phyloP scores from a whole-genome alignment of 192 early-diverging fungal genomes.

The Diversispora eburnea region DNA sequence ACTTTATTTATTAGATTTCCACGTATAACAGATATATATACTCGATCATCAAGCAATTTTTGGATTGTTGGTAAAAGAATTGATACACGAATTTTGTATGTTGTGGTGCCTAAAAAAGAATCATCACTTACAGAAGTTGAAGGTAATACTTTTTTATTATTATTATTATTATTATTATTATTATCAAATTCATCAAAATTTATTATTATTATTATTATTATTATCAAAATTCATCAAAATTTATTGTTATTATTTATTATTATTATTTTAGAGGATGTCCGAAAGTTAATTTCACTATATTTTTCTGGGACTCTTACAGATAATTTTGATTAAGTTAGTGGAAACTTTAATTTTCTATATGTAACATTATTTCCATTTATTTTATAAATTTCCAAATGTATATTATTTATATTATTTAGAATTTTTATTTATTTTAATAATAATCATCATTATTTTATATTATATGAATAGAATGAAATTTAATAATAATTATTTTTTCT shows the following conservation, averaged over 20 bases:
- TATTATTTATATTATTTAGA: too few relatives aligned
- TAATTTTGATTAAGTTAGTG: too few relatives aligned
- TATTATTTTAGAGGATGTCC: slow-evolving; percentile 35
- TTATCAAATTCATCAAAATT: not conserved
- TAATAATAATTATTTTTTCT: too few relatives aligned
- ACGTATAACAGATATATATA: slow-evolving; percentile 48
- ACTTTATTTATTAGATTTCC: slow-evolving; percentile 32
- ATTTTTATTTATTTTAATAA: too few relatives aligned
- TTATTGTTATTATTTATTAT: not conserved
- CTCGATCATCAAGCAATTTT: slow-evolving; percentile 48
- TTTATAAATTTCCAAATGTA: too few relatives aligned
- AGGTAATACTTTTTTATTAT: slow-evolving; percentile 41
- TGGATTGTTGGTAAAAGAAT: slow-evolving; percentile 55
- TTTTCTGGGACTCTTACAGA: slow-evolving; percentile 21
- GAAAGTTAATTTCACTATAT: slow-evolving; percentile 38
- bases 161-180: not conserved
- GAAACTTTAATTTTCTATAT: too few relatives aligned
- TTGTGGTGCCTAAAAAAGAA: slow-evolving; percentile 58
- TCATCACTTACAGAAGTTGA: slow-evolving; percentile 50
- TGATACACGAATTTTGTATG: slow-evolving; percentile 50
- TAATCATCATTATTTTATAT: too few relatives aligned
- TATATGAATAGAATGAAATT: too few relatives aligned
- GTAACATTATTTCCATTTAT: too few relatives aligned
- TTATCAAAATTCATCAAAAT: not conserved
- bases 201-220: not conserved